Percentiles rank a stretch among this genome's conserved stretches.
phyloP scores from a whole-genome alignment of 768 basidiomycete species.

The Exidia glandulosa region DNA sequence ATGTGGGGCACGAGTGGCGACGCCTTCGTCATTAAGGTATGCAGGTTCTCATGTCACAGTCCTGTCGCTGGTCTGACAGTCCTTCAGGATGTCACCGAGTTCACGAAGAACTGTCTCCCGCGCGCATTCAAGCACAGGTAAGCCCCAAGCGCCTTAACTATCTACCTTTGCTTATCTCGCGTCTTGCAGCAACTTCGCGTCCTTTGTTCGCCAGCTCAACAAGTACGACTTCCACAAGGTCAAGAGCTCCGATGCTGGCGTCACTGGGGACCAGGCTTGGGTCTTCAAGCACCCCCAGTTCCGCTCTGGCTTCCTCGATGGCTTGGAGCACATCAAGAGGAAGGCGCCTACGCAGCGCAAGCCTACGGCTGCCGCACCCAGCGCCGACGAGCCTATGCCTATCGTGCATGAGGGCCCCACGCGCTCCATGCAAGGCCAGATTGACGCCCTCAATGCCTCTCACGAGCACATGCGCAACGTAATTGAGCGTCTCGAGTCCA shows the following conservation, averaged over 20 bases:
- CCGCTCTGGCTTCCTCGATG: conserved; percentile 41
- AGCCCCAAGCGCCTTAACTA: neutral
- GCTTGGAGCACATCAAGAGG: conserved; percentile 45
- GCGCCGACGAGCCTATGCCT: neutral
- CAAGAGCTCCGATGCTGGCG: conserved; percentile 22
- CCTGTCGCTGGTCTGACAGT: neutral
- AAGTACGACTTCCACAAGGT: conserved; percentile 32
- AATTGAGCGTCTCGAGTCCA: conserved; percentile 32
- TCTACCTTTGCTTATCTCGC: neutral
- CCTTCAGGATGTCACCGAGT: conserved; percentile 84
- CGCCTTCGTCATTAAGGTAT: conserved; percentile 77
- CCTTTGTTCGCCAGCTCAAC: conserved; percentile 28
- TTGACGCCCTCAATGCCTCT: conserved; percentile 34
- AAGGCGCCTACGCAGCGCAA: conserved; percentile 19
- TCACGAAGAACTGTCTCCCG: conserved; percentile 51
- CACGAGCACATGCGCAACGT: conserved; percentile 40
- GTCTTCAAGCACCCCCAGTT: conserved; percentile 35
- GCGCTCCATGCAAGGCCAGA: conserved; percentile 33
- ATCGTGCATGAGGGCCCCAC: neutral
- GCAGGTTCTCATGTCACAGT: conserved; percentile 1
- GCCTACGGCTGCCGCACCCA: conserved; percentile 1
- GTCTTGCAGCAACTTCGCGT: conserved; percentile 28
- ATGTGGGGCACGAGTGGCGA: conserved; percentile 78
- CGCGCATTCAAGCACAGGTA: conserved; percentile 23
- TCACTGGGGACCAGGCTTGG: conserved; percentile 19